Conservation (phyloP, 305 asterid genomes). For the Fraxinus angustifolia region DNA sequence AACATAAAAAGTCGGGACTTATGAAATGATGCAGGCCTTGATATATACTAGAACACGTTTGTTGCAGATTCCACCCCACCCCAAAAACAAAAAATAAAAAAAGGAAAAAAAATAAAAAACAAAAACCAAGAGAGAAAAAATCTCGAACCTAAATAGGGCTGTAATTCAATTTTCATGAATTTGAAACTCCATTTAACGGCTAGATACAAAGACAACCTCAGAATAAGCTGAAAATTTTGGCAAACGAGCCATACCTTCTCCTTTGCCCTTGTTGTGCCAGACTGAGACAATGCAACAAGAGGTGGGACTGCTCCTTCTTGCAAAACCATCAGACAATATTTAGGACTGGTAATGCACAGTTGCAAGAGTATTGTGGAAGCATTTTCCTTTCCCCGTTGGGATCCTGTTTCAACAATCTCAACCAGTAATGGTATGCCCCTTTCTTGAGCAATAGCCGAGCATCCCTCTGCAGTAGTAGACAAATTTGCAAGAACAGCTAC, state of each 20-base stretch:
- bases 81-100: not conserved
- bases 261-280: slow-evolving; percentile 84
- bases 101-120: not conserved
- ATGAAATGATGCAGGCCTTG: not conserved
- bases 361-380: slow-evolving; percentile 81
- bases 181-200: not conserved
- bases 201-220: not conserved
- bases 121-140: not conserved
- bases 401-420: slow-evolving; percentile 74
- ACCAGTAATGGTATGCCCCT: slow-evolving; percentile 75
- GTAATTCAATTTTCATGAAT: not conserved
- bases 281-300: slow-evolving; percentile 79
- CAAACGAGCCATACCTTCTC: slow-evolving; percentile 58
- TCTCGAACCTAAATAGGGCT: not conserved
- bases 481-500: slow-evolving; percentile 87
- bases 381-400: slow-evolving; percentile 86
- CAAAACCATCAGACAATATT: slow-evolving; percentile 66
- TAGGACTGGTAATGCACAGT: slow-evolving; percentile 60
- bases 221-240: not conserved
- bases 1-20: not conserved
- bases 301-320: slow-evolving; percentile 99
- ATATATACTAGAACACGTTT: not conserved
- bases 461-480: slow-evolving; percentile 70
- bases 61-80: not conserved
- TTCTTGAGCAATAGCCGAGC: slow-evolving; percentile 70